These are phyloP conservation scores for Dictyostelium discoideum DNA, from an alignment of 78 protist genomes.

Conservation along the genomic window dicty_2.7 NC_007088.5:6533501-6534000, in stretches of 20 bases:
- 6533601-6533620: neutral
- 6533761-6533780: conserved; percentile 2
- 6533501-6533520: neutral
- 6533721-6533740: neutral
- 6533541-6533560: conserved; percentile 70
- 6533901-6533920: neutral
- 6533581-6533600: conserved; percentile 53
- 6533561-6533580: conserved; percentile 44
- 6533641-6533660: too few species aligned
- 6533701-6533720: neutral
- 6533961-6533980: neutral
- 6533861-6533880: neutral
- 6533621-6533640: neutral
- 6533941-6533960: neutral
- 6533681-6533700: too few species aligned
- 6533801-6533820: neutral
- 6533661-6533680: too few species aligned
- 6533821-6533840: neutral
- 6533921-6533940: neutral
- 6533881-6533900: neutral
- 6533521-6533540: conserved; percentile 73
- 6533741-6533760: neutral
- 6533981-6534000: neutral
- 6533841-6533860: neutral
- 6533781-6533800: neutral